Base-by-base conservation (phyloP, 441 rosid species). In the Pelargonium cotyledonis region DNA sequence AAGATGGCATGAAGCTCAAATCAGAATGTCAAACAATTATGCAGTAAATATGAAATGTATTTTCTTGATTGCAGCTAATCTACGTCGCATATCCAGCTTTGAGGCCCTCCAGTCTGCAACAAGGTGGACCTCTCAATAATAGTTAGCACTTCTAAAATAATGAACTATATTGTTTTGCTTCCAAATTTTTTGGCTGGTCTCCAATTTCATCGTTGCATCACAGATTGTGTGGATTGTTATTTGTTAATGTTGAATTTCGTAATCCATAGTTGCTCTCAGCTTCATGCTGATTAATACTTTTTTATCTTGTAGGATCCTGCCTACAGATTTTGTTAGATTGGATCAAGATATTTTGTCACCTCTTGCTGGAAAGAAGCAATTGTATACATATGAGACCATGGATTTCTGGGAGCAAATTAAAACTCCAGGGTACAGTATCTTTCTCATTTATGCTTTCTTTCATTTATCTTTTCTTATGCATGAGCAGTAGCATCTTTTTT, bases 301-400 rank as follows among this genome's bases (percentile, higher is more conserved):
- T 67, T 72, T 63, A 35, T 65, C 68, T 70, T 66, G 67, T 86
- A 92, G 97, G 89, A 83, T 80, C 66, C 79, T 74, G 76, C 80
- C 91, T 53, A 29, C 74, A 21, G 89, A 86, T 77, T 91, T 84
- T 81, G 85, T 90, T 46, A 82, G 97, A 70, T 75, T 91, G 80
- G 97, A 91, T 79, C 97, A 91, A 74, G 97, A 89, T 79, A 89
- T 90, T 65, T 72, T 90, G 72, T 89, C 97, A 61, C 97, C 95
- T 70, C 90, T 91, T 66, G 85, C 95, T 57, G 97, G 97, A 76
- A 91, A 91, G 82, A 89, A 82, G 82, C 88, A 82, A 74, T 75
- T 89, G 60, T 90, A 85, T 77, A 85, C 92, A 64, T 87, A 84
- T 43, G 93, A 87, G 79, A 86, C 86, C 65, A 78, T 65, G 75